Evolutionary conservation across 2,329 filamentous ascomycete species (phyloP), one percentile per base, ranked within the genome.

Genomic region (Colletotrichum eremochloae): DNA sequence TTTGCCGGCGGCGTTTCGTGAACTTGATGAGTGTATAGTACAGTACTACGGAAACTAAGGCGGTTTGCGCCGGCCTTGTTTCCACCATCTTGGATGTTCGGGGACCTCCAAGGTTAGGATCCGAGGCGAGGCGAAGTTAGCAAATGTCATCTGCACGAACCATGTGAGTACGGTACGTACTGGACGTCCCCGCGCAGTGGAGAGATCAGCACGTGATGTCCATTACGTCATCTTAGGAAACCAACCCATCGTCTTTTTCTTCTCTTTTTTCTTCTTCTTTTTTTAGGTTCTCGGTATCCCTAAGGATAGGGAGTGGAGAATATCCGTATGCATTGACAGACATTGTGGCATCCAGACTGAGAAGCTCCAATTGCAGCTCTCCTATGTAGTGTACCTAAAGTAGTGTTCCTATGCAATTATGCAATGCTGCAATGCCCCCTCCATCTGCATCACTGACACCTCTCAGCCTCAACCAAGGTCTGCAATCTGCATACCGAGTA

Each of bases 321-420:
- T 3, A 48, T 48, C 20, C 44, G 18, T 44, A 11, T 31, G 58
- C 56, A 68, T 24, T 63, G 65, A 38, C 56, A 50, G 24, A 24
- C 24, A 9, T n/a, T 57, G 14, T 40, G 18, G 44, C 29, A 20
- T 46, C 44, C 40, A 36, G 14, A 36, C 42, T 3, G 31, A n/a
- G 29, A 24, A 69, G 58, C 52, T 60, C 69, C 69, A 72, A 63
- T 63, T 63, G 64, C 52, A 63, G 33, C 62, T 69, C 55, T 40
- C 50, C 57, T 18, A 24, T 24, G 24, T 24, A 31, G 60, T 3
- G 20, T n/a, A 20, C 38, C 38, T 42, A 24, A 24, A 24, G 24
- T 24, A 24, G 24, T 24, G 24, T 24, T 24, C 24, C 24, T 24
- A 24, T 24, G 24, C 24, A 24, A 24, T 24, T 24, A 48, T 18